Evolutionary conservation across 2,329 filamentous ascomycete species (phyloP).

Genomic region (Aspergillus quadrilineatus): DNA sequence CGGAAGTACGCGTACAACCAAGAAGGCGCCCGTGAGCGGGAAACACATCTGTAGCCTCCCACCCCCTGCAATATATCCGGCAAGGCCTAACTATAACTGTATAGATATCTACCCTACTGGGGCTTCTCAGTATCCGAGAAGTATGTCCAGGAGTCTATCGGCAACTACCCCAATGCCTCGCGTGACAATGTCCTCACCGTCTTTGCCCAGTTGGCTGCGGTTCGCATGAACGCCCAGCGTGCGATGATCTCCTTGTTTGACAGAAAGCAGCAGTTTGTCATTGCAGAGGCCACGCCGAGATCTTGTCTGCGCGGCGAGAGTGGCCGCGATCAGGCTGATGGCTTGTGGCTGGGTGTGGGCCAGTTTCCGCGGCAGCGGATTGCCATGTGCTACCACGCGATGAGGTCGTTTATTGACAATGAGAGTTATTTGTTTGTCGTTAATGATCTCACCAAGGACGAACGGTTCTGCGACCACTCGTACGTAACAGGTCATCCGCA

Average conservation of each 20-base stretch:
- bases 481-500: neutral
- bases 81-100: neutral
- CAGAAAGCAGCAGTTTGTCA: conserved; percentile 25
- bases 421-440: neutral
- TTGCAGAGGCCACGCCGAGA: conserved; percentile 28
- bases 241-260: conserved; percentile 32
- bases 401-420: neutral
- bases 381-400: neutral
- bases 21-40: neutral
- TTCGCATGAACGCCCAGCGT: conserved; percentile 25
- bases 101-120: neutral
- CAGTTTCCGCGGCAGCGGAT: conserved; percentile 17
- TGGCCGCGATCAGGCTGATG: conserved; percentile 6
- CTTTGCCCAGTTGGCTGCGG: conserved; percentile 29
- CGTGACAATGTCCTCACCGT: conserved; percentile 24
- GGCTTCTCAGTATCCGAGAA: neutral
- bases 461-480: neutral
- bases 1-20: neutral
- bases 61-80: neutral
- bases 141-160: neutral
- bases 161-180: neutral
- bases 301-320: conserved; percentile 15
- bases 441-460: neutral
- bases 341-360: conserved; percentile 23
- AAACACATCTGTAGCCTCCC: neutral